Evolutionary conservation across 345 rosid genomes (phyloP).

Genomic region (Linum lewisii): DNA sequence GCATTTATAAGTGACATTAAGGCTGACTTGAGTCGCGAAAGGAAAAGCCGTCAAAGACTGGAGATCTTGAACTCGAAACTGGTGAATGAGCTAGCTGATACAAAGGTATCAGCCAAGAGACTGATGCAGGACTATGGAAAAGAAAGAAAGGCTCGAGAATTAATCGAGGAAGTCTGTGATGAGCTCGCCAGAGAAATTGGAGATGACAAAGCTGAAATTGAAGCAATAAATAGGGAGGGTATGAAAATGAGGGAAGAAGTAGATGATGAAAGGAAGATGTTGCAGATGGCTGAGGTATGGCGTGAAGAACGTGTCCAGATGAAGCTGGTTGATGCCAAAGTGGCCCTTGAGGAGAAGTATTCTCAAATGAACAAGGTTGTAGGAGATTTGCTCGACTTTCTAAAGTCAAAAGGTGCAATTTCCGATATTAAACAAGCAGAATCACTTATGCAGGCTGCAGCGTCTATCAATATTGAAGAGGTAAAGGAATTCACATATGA

Average conservation of each 20-base stretch:
- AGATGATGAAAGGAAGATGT: slow-evolving; percentile 37
- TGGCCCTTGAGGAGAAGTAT: slow-evolving; percentile 11
- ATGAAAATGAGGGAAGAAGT: slow-evolving; percentile 18
- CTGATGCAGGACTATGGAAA: slow-evolving; percentile 15
- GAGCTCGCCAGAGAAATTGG: slow-evolving; percentile 14
- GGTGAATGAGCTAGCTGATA: slow-evolving; percentile 8
- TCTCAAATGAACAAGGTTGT: slow-evolving; percentile 13
- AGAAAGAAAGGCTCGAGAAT: slow-evolving; percentile 14
- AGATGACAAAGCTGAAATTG: slow-evolving; percentile 28
- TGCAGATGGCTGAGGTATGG: slow-evolving; percentile 38
- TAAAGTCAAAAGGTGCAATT: slow-evolving; percentile 1
- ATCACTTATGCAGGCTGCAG: slow-evolving; percentile 3
- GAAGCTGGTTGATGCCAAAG: slow-evolving; percentile 18
- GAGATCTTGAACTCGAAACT: slow-evolving; percentile 13
- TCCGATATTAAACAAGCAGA: slow-evolving; percentile 7
- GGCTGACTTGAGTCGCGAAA: slow-evolving; percentile 5
- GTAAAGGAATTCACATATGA: slow-evolving; percentile 6
- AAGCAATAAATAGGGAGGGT: slow-evolving; percentile 20
- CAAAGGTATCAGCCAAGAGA: slow-evolving; percentile 11
- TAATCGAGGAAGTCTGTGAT: slow-evolving; percentile 21
- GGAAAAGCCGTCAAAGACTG: slow-evolving; percentile 5
- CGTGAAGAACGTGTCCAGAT: slow-evolving; percentile 40
- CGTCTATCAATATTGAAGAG: slow-evolving; percentile 6
- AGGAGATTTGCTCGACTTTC: slow-evolving; percentile 8
- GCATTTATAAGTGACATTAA: slow-evolving; percentile 4